Evolutionary conservation across 176 grass and related monocot genomes (phyloP), one percentile per base, ranked within the genome.

Genomic region (Thinopyrum elongatum): DNA sequence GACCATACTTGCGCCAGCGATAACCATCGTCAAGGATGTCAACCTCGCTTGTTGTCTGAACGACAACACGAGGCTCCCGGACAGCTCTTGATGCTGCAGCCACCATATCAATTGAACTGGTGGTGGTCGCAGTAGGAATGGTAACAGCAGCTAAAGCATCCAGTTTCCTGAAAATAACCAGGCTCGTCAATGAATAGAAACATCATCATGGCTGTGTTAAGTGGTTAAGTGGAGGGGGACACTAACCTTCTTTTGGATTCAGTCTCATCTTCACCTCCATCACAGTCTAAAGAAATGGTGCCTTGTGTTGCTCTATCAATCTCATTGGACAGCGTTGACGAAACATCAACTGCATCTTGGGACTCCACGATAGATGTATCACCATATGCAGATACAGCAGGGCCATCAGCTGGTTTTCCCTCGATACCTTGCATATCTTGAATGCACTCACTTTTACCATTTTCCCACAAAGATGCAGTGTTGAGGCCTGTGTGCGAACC

Each of bases 1-100:
- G 97, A 10, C 97, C 97, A 88, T 99, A 99, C 76, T 99, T 99
- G 79, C 97, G 92, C 97, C 97, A 99, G 57, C 97, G 90, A 69
- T 99, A 99, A 22, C 97, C 97, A 9, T 99, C 97, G 1, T 99
- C 97, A 64, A 99, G 97, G 71, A 99, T 99, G 83, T 99, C 97
- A 0, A 99, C 94, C 73, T 99, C 97, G 65, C 97, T 99, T 60
- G 90, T 99, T n/a, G 94, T 99, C 84, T 99, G 97, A 55, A 99
- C 90, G 25, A 99, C 97, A 46, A 99, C 97, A 35, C 97, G 88
- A 34, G 97, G 97, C 80, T 99, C 97, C 38, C 94, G 85, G 77
- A 94, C 80, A 57, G 94, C 89, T 82, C 94, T 94, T 5, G 97
- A 99, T 79, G 90, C 87, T 57, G 77, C 85, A 91, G 88, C 82